Base-by-base conservation (phyloP, 1,284 basidiomycete species). In the Marasmius oreades region DNA sequence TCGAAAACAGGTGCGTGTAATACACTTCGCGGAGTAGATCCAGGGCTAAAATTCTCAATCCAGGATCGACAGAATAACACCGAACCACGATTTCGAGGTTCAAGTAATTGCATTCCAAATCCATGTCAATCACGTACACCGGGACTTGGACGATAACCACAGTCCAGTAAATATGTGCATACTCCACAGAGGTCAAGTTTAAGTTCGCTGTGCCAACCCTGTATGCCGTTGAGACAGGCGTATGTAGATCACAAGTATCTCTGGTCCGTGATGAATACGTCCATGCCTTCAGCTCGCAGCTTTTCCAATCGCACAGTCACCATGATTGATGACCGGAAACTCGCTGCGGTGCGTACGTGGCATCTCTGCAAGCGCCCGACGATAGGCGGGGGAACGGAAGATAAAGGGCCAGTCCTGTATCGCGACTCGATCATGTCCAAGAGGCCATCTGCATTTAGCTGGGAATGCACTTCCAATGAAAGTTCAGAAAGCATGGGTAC, bases 381-480 rank as follows among this genome's bases (percentile, higher is more conserved):
- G 33, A 26, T 1, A n/a, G 2, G 26, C 8, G 7, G 2, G 2
- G 7, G 39, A 6, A 16, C 6, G 39, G 39, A 42, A 42, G 39
- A 20, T n/a, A 16, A 42, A 42, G 39, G 16, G 16, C 20, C 47
- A 1, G 11, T 50, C 18, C 26, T 24, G 20, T 33, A 50, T 33
- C 47, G 24, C 18, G 47, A 50, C 28, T 50, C 47, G 4, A 50
- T 11, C 23, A 50, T 18, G 26, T 50, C 47, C 4, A 50, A 16
- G 10, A 50, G 18, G n/a, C 47, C 47, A 10, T 50, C 47, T 14
- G 20, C 28, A 26, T 50, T 33, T 8, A 50, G 24, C 20, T 50
- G 47, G 2, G 47, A 50, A 20, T 50, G 47, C 6, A 50, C 47
- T 18, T 50, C 47, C 8, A 50, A 50, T 16, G 47, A 50, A 50